Evolutionary conservation across 371 early-diverging fungal genomes (phyloP), one percentile per base, ranked within the genome.

Genomic region (Mortierella sp.): DNA sequence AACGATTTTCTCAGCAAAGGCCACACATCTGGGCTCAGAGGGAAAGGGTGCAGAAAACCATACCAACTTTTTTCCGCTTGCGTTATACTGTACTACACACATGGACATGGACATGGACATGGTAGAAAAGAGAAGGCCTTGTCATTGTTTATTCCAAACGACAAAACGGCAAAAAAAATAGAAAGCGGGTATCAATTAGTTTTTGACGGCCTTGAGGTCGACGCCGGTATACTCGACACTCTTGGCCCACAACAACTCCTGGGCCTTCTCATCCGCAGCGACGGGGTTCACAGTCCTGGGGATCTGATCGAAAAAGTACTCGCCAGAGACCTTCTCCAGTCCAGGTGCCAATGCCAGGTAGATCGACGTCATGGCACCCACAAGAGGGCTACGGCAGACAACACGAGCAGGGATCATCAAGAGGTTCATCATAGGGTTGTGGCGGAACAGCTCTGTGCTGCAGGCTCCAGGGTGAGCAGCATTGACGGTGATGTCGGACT

Each of bases 381-480:
- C 71, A 41, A 75, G 44, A 21, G 89, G 88, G 24, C 84, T 75
- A 10, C 86, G 82, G 24, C 74, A 81, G 3, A 78, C 81, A 41
- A 72, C 12, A 2, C 70, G 49, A 8, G 56, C 75, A 11, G 71
- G 68, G 18, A 46, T 35, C 81, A 81, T 81, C 32, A 85, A 21
- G 8, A 68, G 3, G 10, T 82, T 68, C 73, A 91, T 46, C 24
- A 87, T 3, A 8, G 68, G 11, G 65, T 77, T 76, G 65, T 89
- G 73, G 41, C 89, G 83, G 68, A 76, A 83, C 46, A 92, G 65
- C 16, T 83, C 82, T 0, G 94, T 92, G 55, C 78, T 72, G 60
- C 92, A 87, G 1, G 89, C 81, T 3, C 94, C 94, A 0, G 94
- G 94, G 56, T 94, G 93, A 49, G 82, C 55, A 27, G 87, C 77